These are phyloP conservation scores for Penicillium verrucosum DNA, from an alignment of 2,329 filamentous ascomycete species.

Conservation along the genomic window DNA sequence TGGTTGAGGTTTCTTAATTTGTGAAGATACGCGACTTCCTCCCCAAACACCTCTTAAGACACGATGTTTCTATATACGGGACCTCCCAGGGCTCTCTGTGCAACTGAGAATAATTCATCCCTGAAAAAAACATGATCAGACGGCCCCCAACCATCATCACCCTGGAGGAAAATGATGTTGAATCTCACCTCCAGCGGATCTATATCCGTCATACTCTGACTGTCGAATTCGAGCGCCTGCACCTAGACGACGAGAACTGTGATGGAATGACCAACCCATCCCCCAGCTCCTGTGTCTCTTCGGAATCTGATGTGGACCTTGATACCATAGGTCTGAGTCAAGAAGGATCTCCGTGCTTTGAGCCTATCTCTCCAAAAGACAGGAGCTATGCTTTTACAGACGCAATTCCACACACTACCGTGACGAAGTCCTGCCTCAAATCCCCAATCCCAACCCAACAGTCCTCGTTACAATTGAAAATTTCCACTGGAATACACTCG, in stretches of 20 bases:
- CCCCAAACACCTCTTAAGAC: not conserved
- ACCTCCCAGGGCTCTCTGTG: slow-evolving; percentile 2
- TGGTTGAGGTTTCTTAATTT: not conserved
- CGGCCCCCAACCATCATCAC: slow-evolving; percentile 32
- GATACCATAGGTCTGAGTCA: not conserved
- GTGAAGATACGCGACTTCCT: not conserved
- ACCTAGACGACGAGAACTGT: slow-evolving; percentile 10
- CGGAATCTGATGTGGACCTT: not conserved
- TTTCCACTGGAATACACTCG: not conserved
- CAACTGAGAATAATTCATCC: not conserved
- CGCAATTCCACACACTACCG: not conserved
- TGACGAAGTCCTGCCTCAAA: slow-evolving; percentile 3
- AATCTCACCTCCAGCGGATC: slow-evolving; percentile 28
- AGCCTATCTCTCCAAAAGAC: not conserved
- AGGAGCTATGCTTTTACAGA: not conserved
- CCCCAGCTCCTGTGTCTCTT: not conserved
- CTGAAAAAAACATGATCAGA: slow-evolving; percentile 31
- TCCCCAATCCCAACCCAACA: not conserved
- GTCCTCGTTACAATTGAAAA: not conserved
- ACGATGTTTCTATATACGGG: slow-evolving; percentile 1
- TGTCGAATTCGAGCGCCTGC: slow-evolving; percentile 17
- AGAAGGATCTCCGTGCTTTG: not conserved
- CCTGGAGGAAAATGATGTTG: slow-evolving; percentile 34
- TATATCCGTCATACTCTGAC: slow-evolving; percentile 15
- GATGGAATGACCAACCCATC: not conserved